A percentile compares a stretch with the other conserved stretches of the same genome.
These are phyloP conservation scores for Paradendryphiella salina DNA, from an alignment of 2,329 filamentous ascomycete species.

Conservation along the genomic window DNA sequence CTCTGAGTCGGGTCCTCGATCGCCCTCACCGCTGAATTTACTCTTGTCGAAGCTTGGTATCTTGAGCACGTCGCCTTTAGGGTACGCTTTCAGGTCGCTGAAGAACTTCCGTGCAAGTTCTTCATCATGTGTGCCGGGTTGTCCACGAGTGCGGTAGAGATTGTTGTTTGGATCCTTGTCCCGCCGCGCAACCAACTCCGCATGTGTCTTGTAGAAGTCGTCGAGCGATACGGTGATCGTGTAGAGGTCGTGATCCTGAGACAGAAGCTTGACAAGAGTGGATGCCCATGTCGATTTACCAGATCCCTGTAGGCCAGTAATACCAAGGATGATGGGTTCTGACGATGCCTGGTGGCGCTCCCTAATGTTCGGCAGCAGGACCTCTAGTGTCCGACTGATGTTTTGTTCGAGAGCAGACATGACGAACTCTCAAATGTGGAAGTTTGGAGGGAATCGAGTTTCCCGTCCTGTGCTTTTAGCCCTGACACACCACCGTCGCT, in stretches of 20 bases:
- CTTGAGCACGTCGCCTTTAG: slow-evolving; percentile 52
- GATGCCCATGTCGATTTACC: slow-evolving; percentile 86
- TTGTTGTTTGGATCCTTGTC: slow-evolving; percentile 68
- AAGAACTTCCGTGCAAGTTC: slow-evolving; percentile 67
- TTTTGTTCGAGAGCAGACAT: slow-evolving; percentile 37
- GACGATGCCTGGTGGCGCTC: slow-evolving; percentile 28
- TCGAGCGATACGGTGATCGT: slow-evolving; percentile 60
- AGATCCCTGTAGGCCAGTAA: slow-evolving; percentile 89
- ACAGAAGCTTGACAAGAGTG: slow-evolving; percentile 35
- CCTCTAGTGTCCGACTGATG: slow-evolving; percentile 34
- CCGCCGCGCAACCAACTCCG: slow-evolving; percentile 67
- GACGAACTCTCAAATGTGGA: background rate
- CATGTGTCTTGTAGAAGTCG: slow-evolving; percentile 81
- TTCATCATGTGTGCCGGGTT: slow-evolving; percentile 83
- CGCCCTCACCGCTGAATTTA: slow-evolving; percentile 72
- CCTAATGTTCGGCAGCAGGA: slow-evolving; percentile 36
- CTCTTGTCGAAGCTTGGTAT: slow-evolving; percentile 87
- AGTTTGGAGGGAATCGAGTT: background rate
- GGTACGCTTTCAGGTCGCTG: slow-evolving; percentile 56
- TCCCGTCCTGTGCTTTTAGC: too few relatives aligned
- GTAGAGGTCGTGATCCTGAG: slow-evolving; percentile 28
- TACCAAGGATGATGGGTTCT: slow-evolving; percentile 78
- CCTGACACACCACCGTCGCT: background rate
- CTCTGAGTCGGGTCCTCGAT: slow-evolving; percentile 64
- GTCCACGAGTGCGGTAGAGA: slow-evolving; percentile 78